Base-by-base conservation (phyloP, 768 basidiomycete species). In the Podaxis pistillaris region DNA sequence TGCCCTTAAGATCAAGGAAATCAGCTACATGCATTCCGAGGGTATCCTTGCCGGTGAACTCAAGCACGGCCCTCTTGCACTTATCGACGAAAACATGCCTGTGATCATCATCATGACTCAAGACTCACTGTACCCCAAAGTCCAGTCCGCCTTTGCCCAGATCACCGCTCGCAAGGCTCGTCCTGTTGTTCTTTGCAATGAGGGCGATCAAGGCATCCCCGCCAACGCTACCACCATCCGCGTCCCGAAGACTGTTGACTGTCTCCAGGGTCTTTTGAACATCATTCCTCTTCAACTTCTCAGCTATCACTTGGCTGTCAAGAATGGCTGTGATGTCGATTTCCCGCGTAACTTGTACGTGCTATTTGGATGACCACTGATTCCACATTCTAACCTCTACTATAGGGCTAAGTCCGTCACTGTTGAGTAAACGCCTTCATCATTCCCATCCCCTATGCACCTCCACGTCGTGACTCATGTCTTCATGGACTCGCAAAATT, bases 81-180 rank as follows among this genome's bases (percentile, higher is more conserved):
- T 99, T 68, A 91, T 99, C 70, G 97, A 99, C 72, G 97, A 98
- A 79, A 95, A 96, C 79, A 94, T 97, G 91, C 87, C 94, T 46
- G 94, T 98, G 68, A 98, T 98, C 80, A 94, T 99, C 78, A 87
- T 99, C 79, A 99, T 99, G 97, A 99, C 97, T 30, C 90, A 93
- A 67, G 97, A 99, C 77, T 97, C 95, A 49, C 81, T 98, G 26
- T 98, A 98, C 78, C 94, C 96, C 71, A 98, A 99, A 82, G 96
- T 98, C 50, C 95, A 98, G 71, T 91, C 90, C 7, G 97, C 97
- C 41, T 93, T 97, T 68, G 79, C 94, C 28, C 97, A 99, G 78
- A 96, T 99, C 75, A 96, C 94, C 3, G 96, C 97, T 50, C 91
- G 97, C 74, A 96, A 96, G 76, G 97, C 96, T 55, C 89, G 93